Base-by-base conservation (phyloP, 2,329 filamentous ascomycete genomes). In the Harringtonia aguacate region DNA sequence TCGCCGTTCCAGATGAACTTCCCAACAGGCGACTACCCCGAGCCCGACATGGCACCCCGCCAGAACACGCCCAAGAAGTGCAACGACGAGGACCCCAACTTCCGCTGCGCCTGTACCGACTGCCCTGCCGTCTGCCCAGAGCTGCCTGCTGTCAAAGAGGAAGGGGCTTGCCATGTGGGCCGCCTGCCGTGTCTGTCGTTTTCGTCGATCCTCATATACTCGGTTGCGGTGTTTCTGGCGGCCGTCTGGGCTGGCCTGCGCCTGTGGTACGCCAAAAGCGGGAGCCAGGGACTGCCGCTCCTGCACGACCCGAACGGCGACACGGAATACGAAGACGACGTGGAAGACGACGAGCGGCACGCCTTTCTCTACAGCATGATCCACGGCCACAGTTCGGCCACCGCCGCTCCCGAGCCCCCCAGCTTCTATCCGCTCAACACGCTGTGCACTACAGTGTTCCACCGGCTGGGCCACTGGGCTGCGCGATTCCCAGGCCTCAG, bases 1-100 rank as follows among this genome's bases (percentile, higher is more conserved):
- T 97, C 90, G 45, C 92, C 92, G 0, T 98, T 98, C 63, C 92
- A 98, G 67, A 95, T 98, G 67, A 94, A 98, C 68, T 98, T 92
- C 55, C 90, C 77, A 10, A 67, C 62, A 6, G 24, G 24, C 10
- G 61, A 74, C 8, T 77, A 80, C 50, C 61, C 70, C 12, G 77
- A 86, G 39, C 72, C 77, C 0, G 70, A 67, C n/a, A 94, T 97
- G 84, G 59, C 72, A 10, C 69, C 87, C 1, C 68, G 81, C 51
- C 66, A 84, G 29, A 83, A 88, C 65, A 76, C 68, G 43, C 76
- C 88, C 0, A 90, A 92, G 62, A 80, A 82, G 44, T 98, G 92
- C 70, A 94, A 95, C 60, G 88, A 90, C 52, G 77, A 85, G 31
- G 86, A 97, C 53, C 79, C 86, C 45, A 74, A 76, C 48, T 97